Conservation (phyloP, 83 land plant species). For the Thuja plicata region DNA sequence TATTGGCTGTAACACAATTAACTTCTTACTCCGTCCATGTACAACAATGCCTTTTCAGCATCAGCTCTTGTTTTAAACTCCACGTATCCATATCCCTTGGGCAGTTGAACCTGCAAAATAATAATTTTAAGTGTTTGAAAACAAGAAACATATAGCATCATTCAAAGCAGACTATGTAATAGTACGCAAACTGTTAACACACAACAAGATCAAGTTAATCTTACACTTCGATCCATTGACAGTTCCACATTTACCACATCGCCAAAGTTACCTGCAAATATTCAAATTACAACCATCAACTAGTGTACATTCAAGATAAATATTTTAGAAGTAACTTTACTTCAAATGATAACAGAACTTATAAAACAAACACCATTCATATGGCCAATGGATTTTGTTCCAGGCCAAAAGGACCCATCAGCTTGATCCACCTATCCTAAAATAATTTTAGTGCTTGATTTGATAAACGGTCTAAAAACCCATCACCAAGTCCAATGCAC, state of each 20-base stretch:
- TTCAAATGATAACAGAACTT: background rate
- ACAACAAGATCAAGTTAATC: slow-evolving; percentile 4
- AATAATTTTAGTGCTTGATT: background rate
- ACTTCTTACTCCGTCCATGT: slow-evolving; percentile 80
- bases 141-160: background rate
- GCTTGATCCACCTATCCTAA: background rate
- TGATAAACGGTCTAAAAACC: background rate
- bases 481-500: background rate
- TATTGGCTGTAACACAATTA: background rate
- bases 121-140: background rate
- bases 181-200: background rate
- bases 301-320: background rate
- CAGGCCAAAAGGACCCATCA: background rate
- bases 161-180: background rate
- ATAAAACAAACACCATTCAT: background rate
- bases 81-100: slow-evolving; percentile 75
- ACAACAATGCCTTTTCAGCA: slow-evolving; percentile 71
- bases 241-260: slow-evolving; percentile 70
- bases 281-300: background rate
- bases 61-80: slow-evolving; percentile 68
- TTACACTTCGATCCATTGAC: slow-evolving; percentile 67
- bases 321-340: background rate
- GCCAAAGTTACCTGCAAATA: slow-evolving; percentile 65
- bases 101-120: slow-evolving; percentile 64
- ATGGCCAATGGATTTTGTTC: background rate